These are phyloP conservation scores for Diaporthe citriasiana DNA, from an alignment of 2,329 filamentous ascomycete species.

Conservation along the genomic window DNA sequence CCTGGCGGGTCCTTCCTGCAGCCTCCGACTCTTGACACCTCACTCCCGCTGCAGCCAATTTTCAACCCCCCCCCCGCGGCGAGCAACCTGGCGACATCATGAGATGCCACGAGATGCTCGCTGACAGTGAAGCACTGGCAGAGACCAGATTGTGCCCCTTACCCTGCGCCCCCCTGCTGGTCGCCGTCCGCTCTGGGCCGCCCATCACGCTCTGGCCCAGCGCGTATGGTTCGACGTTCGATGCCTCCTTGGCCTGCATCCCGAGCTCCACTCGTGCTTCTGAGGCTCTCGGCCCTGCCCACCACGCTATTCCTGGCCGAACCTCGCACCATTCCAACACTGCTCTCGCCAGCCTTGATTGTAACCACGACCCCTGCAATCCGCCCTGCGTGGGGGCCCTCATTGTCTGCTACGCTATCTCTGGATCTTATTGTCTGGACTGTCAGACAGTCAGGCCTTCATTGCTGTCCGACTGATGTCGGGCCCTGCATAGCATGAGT, in stretches of 20 bases:
- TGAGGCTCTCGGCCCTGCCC: conserved; percentile 33
- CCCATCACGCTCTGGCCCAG: conserved; percentile 29
- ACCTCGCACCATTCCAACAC: conserved; percentile 26
- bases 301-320: conserved; percentile 32
- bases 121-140: background rate
- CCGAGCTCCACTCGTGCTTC: conserved; percentile 2
- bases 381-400: conserved; percentile 19
- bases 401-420: conserved; percentile 23
- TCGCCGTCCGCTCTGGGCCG: conserved; percentile 8
- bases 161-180: background rate
- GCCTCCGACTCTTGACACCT: conserved; percentile 31
- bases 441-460: background rate
- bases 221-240: conserved; percentile 25
- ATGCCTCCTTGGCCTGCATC: conserved; percentile 23
- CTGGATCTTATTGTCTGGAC: background rate
- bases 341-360: conserved; percentile 22
- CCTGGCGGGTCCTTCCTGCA: conserved; percentile 28
- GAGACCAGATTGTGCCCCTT: background rate
- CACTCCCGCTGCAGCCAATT: conserved; percentile 27
- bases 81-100: conserved; percentile 10
- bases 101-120: conserved; percentile 23
- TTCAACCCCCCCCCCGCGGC: background rate
- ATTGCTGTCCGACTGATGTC: conserved; percentile 4
- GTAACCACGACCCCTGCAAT: conserved; percentile 8
- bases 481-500: conserved; percentile 31